Evolutionary conservation across 352 stramenopile genomes (phyloP).

Genomic region (Lagenidium giganteum): DNA sequence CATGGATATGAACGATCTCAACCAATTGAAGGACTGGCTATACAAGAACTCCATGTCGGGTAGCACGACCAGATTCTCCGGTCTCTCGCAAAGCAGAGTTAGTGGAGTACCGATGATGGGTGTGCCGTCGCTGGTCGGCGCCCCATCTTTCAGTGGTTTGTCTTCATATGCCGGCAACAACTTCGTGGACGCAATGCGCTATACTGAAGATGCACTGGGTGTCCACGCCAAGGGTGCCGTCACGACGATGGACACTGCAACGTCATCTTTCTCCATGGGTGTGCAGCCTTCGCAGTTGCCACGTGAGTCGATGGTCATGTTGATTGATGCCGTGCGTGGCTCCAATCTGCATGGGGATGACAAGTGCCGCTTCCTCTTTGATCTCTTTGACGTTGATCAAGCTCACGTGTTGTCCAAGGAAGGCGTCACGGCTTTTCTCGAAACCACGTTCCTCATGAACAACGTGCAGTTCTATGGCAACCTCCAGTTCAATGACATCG

Average conservation of each 20-base stretch:
- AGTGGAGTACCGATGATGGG: no score
- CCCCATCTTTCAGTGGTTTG: no score
- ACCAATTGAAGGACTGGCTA: constrained; percentile 1
- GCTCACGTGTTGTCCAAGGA: constrained; percentile 30
- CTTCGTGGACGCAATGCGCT: no score
- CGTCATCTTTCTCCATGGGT: no score
- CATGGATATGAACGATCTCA: constrained; percentile 1
- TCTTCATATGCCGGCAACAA: no score
- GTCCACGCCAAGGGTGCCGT: no score
- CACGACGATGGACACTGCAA: no score
- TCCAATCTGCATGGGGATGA: constrained; percentile 36
- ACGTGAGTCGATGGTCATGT: constrained; percentile 34
- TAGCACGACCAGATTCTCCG: no score
- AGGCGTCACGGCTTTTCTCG: constrained; percentile 42
- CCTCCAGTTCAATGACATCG: constrained; percentile 39
- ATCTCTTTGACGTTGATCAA: constrained; percentile 46
- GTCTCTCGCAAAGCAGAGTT: no score
- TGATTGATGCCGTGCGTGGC: constrained; percentile 35
- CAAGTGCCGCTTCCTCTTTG: constrained; percentile 53
- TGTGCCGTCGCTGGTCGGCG: no score
- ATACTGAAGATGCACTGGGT: no score
- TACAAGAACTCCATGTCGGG: constrained; percentile 1
- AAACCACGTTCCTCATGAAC: constrained; percentile 40
- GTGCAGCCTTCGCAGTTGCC: no score
- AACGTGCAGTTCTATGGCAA: constrained; percentile 38